Evolutionary conservation across 805 yeast genomes (phyloP).

Genomic region (Osmozyma mogii): DNA sequence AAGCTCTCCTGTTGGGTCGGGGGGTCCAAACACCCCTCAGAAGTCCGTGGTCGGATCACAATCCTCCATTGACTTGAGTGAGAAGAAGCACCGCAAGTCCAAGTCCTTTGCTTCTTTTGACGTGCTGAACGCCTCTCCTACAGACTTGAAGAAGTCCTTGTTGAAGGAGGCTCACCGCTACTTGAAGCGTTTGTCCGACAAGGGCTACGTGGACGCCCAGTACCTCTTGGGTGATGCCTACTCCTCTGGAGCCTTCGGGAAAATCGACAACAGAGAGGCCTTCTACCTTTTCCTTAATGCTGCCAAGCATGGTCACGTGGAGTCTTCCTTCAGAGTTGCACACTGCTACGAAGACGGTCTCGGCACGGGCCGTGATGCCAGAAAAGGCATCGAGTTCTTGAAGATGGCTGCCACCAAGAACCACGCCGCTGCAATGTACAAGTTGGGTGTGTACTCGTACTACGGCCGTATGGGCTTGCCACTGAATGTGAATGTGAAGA

Average conservation of each 20-base stretch:
- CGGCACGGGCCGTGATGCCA: constrained; percentile 83
- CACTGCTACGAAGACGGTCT: constrained; percentile 90
- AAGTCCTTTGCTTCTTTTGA: constrained; percentile 15
- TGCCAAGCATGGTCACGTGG: constrained; percentile 89
- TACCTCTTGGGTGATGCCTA: constrained; percentile 87
- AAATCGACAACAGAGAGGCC: constrained; percentile 70
- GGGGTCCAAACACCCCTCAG: constrained; percentile 1
- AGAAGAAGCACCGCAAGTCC: constrained; percentile 14
- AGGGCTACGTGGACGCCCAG: constrained; percentile 85
- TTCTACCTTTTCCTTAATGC: constrained; percentile 75
- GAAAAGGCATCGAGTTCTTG: constrained; percentile 75
- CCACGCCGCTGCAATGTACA: constrained; percentile 96
- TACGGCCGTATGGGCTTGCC: constrained; percentile 78
- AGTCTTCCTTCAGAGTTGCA: constrained; percentile 86
- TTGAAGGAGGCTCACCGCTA: constrained; percentile 71
- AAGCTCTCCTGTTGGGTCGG: constrained; percentile 7
- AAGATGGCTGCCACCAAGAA: constrained; percentile 84
- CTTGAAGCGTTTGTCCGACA: constrained; percentile 63
- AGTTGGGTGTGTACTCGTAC: constrained; percentile 81
- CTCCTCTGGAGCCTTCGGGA: constrained; percentile 77
- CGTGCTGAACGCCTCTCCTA: constrained; percentile 7
- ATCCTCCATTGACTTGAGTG: constrained; percentile 3
- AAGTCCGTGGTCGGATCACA: constrained; percentile 1
- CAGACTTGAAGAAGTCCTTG: constrained; percentile 42
- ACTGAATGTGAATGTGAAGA: constrained; percentile 59